Percentiles rank a stretch among this genome's conserved stretches.
Evolutionary conservation across 2,329 filamentous ascomycete genomes (phyloP).

Genomic region (Aspergillus hiratsukae): DNA sequence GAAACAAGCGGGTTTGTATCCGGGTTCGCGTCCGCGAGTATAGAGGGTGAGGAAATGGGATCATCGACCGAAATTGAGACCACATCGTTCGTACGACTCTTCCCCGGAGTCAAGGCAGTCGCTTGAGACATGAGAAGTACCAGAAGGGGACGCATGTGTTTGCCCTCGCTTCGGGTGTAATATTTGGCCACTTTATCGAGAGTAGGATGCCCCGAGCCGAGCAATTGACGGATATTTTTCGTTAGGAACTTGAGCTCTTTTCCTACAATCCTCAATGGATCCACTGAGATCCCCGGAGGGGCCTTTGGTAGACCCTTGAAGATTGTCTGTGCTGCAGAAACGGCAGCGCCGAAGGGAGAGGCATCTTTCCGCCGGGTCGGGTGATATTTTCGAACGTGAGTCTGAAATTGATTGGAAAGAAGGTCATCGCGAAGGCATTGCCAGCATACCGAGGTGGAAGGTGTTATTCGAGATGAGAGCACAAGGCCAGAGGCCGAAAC

Average conservation of each 20-base stretch:
- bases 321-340: slow-evolving; percentile 50
- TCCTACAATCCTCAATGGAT: slow-evolving; percentile 83
- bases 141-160: slow-evolving; percentile 90
- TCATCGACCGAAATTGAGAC: slow-evolving; percentile 49
- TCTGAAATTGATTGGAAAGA: slow-evolving; percentile 17
- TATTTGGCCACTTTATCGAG: slow-evolving; percentile 96
- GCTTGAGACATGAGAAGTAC: slow-evolving; percentile 95
- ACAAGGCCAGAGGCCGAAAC: slow-evolving; percentile 34
- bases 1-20: slow-evolving; percentile 54
- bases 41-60: slow-evolving; percentile 55
- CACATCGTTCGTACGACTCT: slow-evolving; percentile 38
- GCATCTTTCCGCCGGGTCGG: slow-evolving; percentile 37
- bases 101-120: slow-evolving; percentile 72
- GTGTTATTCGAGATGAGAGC: slow-evolving; percentile 26
- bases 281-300: slow-evolving; percentile 63
- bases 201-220: slow-evolving; percentile 90
- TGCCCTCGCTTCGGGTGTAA: slow-evolving; percentile 94
- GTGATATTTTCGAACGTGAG: slow-evolving; percentile 36
- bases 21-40: slow-evolving; percentile 81
- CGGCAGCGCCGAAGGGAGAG: slow-evolving; percentile 41
- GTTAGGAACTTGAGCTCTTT: slow-evolving; percentile 97
- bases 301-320: slow-evolving; percentile 41
- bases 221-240: slow-evolving; percentile 85
- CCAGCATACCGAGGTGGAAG: slow-evolving; percentile 35
- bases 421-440: slow-evolving; percentile 39